These are phyloP conservation scores for Graphilbum fragrans DNA, from an alignment of 2,329 filamentous ascomycete species.

Conservation along the genomic window DNA sequence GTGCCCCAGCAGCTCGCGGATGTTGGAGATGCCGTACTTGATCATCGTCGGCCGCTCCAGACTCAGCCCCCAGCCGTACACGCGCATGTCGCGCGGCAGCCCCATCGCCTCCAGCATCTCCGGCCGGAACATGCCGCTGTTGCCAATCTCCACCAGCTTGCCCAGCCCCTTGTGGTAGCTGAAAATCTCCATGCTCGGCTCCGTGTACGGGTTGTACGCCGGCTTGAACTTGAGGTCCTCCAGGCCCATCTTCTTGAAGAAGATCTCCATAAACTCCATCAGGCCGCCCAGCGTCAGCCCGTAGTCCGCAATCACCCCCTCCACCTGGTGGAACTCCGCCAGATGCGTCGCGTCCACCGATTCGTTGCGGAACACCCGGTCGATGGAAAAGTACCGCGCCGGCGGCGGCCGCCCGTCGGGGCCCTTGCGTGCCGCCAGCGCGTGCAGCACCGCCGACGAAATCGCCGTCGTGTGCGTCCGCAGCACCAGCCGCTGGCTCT, in stretches of 20 bases:
- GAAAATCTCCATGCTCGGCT: constrained; percentile 97
- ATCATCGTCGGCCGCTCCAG: constrained; percentile 97
- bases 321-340: constrained; percentile 96
- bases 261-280: constrained; percentile 46
- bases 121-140: constrained; percentile 96
- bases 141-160: constrained; percentile 95
- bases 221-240: constrained; percentile 82
- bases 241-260: constrained; percentile 95
- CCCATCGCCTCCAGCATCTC: constrained; percentile 97
- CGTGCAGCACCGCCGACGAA: constrained; percentile 81
- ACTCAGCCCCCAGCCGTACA: constrained; percentile 88
- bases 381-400: constrained; percentile 96
- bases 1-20: constrained; percentile 83
- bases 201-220: constrained; percentile 85
- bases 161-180: constrained; percentile 80
- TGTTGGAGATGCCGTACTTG: constrained; percentile 82
- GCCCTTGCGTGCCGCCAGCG: constrained; percentile 64
- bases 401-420: constrained; percentile 52
- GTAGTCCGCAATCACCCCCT: constrained; percentile 97
- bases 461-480: constrained; percentile 94
- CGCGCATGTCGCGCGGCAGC: constrained; percentile 68
- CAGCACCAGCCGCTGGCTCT: constrained; percentile 76
- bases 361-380: constrained; percentile 96
- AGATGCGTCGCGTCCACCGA: constrained; percentile 94
- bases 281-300: constrained; percentile 82